Conservation (phyloP, 2,329 filamentous ascomycete species). For the Arthroderma sp. region DNA sequence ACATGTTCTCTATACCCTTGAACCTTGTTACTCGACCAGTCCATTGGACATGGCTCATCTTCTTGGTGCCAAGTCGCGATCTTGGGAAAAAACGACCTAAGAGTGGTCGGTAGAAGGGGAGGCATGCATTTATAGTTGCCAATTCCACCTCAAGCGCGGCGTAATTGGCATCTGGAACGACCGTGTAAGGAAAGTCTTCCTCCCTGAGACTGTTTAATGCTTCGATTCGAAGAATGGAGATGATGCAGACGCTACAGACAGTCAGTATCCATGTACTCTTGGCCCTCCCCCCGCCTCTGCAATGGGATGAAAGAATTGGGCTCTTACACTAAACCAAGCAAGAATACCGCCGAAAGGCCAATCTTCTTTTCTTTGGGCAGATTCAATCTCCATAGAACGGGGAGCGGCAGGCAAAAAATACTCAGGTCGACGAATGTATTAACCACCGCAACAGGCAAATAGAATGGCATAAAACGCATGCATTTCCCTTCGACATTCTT, state of each 20-base stretch:
- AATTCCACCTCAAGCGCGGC: background rate
- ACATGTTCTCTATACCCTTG: background rate
- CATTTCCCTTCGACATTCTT: background rate
- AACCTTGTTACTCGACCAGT: background rate
- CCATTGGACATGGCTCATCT: too few relatives aligned
- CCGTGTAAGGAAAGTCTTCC: background rate
- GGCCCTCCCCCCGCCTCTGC: too few relatives aligned
- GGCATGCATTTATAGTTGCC: conserved; percentile 1
- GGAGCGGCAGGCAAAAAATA: conserved; percentile 1
- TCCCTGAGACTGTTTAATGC: background rate
- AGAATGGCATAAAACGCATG: background rate
- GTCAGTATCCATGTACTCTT: too few relatives aligned
- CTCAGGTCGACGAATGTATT: conserved; percentile 1
- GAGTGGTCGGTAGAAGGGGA: conserved; percentile 1
- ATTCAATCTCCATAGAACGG: background rate
- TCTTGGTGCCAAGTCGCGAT: background rate
- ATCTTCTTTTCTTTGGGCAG: background rate
- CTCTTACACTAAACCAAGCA: conserved; percentile 1
- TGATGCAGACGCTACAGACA: background rate
- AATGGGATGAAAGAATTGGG: too few relatives aligned
- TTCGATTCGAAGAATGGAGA: conserved; percentile 2
- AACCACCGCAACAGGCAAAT: background rate
- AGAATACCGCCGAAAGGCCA: conserved; percentile 1
- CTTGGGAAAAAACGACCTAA: background rate
- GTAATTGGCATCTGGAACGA: conserved; percentile 1